Percentiles rank a stretch among this genome's conserved stretches.
These are phyloP conservation scores for Dioscorea cayenensis DNA, from an alignment of 116 monocot genomes.

Conservation along the genomic window DNA sequence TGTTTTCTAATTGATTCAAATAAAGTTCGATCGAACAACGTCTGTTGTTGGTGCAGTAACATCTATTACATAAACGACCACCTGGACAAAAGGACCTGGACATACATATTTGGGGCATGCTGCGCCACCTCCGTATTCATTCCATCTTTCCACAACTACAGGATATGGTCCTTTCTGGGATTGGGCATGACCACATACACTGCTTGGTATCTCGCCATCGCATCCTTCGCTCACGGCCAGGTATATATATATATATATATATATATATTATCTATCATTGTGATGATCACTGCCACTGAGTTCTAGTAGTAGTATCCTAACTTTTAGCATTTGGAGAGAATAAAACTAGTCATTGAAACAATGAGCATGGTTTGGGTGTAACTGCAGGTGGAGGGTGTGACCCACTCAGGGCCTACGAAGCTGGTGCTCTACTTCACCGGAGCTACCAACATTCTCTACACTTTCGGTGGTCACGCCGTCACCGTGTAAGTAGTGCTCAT, in stretches of 20 bases:
- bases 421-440: conserved; percentile 57
- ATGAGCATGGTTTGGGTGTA: background rate
- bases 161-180: conserved; percentile 76
- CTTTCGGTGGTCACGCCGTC: conserved; percentile 55
- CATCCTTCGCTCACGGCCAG: conserved; percentile 59
- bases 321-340: too few species aligned
- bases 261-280: too few species aligned
- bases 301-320: background rate
- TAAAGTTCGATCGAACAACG: background rate
- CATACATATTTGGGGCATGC: conserved; percentile 83
- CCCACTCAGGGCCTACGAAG: conserved; percentile 34
- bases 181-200: conserved; percentile 86
- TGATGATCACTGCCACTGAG: too few species aligned
- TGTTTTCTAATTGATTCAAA: background rate
- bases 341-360: background rate
- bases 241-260: conserved; percentile 8
- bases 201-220: conserved; percentile 77
- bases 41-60: conserved; percentile 24
- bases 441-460: conserved; percentile 59
- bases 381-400: conserved; percentile 17
- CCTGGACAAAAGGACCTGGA: conserved; percentile 85
- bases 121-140: conserved; percentile 82
- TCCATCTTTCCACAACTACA: conserved; percentile 87
- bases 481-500: conserved; percentile 42
- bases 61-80: conserved; percentile 86